These are phyloP conservation scores for Exophiala viscosa DNA, from an alignment of 2,329 filamentous ascomycete species.

Conservation along the genomic window DNA sequence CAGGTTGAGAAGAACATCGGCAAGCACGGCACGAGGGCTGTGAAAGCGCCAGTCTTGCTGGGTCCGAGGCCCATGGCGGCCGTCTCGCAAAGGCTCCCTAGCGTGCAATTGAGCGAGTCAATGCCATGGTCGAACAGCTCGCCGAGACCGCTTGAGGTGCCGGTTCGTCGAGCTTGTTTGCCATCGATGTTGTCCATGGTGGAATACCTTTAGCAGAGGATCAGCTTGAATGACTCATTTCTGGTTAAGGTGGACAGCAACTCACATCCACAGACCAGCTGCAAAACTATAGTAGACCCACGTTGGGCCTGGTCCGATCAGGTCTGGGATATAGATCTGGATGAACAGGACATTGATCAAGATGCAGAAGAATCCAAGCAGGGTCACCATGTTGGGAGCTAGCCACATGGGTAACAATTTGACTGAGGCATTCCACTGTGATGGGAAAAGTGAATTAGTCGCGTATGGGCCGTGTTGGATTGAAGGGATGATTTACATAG, in stretches of 20 bases:
- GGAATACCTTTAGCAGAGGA: conserved; percentile 59
- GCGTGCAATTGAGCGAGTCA: conserved; percentile 94
- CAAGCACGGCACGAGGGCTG: conserved; percentile 82
- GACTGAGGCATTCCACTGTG: conserved; percentile 95
- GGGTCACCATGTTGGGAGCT: conserved; percentile 94
- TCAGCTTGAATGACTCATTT: not conserved
- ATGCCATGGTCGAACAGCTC: conserved; percentile 99
- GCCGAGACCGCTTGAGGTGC: conserved; percentile 88
- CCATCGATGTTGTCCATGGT: conserved; percentile 99
- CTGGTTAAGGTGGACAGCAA: conserved; percentile 1
- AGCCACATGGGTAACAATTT: conserved; percentile 91
- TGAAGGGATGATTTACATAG: conserved; percentile 61
- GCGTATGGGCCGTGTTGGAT: conserved; percentile 1
- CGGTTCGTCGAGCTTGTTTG: conserved; percentile 91
- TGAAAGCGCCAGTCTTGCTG: conserved; percentile 81
- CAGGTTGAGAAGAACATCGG: conserved; percentile 99
- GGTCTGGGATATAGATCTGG: conserved; percentile 78
- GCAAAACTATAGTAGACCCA: conserved; percentile 98
- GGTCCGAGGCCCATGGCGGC: conserved; percentile 89
- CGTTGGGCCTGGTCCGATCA: conserved; percentile 79
- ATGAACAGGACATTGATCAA: conserved; percentile 74
- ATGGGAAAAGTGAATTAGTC: not conserved
- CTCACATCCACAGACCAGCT: conserved; percentile 87
- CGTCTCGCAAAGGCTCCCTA: conserved; percentile 84
- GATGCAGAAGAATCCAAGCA: conserved; percentile 93